phyloP scores from a whole-genome alignment of 2,329 filamentous ascomycete species.

The Aspergillus proliferans region DNA sequence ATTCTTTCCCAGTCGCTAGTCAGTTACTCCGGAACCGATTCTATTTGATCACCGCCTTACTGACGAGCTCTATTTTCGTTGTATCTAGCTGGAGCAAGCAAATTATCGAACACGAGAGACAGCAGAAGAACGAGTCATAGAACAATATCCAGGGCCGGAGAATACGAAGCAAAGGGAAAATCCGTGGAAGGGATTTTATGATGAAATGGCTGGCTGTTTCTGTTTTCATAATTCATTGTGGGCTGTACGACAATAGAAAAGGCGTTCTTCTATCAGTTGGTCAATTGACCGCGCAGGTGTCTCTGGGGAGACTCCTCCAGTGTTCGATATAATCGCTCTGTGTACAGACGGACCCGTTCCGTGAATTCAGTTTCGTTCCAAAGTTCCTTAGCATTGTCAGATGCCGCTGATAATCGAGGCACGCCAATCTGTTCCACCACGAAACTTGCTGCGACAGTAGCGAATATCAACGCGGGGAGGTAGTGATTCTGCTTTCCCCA shows the following conservation, averaged over 20 bases:
- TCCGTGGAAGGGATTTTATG: conserved; percentile 15
- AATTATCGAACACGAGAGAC: conserved; percentile 61
- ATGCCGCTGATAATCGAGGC: conserved; percentile 43
- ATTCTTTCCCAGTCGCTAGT: conserved; percentile 83
- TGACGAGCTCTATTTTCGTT: conserved; percentile 9
- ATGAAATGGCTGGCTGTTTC: conserved; percentile 19
- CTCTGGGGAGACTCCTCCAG: conserved; percentile 33
- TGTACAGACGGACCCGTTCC: conserved; percentile 41
- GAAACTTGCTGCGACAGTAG: conserved; percentile 77
- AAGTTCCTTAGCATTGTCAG: conserved; percentile 28
- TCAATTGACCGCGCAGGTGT: conserved; percentile 32
- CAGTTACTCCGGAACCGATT: conserved; percentile 35
- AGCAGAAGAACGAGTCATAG: conserved; percentile 37
- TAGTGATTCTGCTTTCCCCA: conserved; percentile 44
- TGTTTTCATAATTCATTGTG: conserved; percentile 28
- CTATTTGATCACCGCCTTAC: conserved; percentile 5
- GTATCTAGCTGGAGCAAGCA: conserved; percentile 61
- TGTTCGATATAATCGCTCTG: conserved; percentile 35
- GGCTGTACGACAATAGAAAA: conserved; percentile 34
- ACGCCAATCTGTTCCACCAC: conserved; percentile 92
- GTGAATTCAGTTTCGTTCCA: conserved; percentile 43
- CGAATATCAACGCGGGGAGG: conserved; percentile 70
- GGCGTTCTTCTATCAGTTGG: conserved; percentile 27
- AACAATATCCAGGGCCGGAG: conserved; percentile 6
- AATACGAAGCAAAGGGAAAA: conserved; percentile 3